Evolutionary conservation across 1,284 basidiomycete genomes (phyloP), one percentile per base, ranked within the genome.

Genomic region (Apiotrichum laibachii): DNA sequence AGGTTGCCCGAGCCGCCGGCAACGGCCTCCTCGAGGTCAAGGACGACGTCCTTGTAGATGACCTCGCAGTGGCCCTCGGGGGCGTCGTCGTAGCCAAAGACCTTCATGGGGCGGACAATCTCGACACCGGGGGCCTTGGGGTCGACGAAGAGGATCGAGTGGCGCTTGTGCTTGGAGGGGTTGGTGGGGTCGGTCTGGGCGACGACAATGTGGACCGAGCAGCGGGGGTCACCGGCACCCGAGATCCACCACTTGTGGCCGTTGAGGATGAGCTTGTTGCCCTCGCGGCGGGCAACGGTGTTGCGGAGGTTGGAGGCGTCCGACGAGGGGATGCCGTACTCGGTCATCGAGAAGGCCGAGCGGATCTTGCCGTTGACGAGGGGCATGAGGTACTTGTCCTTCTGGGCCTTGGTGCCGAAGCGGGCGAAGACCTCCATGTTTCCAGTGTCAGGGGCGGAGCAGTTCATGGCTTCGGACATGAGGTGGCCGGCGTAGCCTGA

Each of bases 211-310:
- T 99, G 95, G 9, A 99, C 72, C 61, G 85, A 86, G 65, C 87
- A 90, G 59, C 95, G 84, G 48, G 92, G 92, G 77, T 99, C 94
- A 39, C 94, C 94, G 6, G 95, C 95, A 53, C 95, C 95, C 45
- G 91, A 93, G 77, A 98, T 98, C 88, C 90, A 98, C 94, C 95
- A 98, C 84, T 99, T 99, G 80, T 95, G 92, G 1, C 95, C 95
- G 71, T 90, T 94, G 68, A 99, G 87, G 63, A 96, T 87, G 66
- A 98, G 90, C 65, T 93, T 88, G 70, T 92, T 81, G 49, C 91
- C 92, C 74, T 94, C 89, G 64, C 60, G 59, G 16, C 85, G 84
- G 49, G 85, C 84, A 60, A 95, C 92, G 35, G 90, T 91, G 16
- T 92, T 95, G 59, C 85, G 85, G 67, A 99, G 93, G 77, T 99